phyloP scores from a whole-genome alignment of 2,329 filamentous ascomycete species.

The Monilinia fructicola region DNA sequence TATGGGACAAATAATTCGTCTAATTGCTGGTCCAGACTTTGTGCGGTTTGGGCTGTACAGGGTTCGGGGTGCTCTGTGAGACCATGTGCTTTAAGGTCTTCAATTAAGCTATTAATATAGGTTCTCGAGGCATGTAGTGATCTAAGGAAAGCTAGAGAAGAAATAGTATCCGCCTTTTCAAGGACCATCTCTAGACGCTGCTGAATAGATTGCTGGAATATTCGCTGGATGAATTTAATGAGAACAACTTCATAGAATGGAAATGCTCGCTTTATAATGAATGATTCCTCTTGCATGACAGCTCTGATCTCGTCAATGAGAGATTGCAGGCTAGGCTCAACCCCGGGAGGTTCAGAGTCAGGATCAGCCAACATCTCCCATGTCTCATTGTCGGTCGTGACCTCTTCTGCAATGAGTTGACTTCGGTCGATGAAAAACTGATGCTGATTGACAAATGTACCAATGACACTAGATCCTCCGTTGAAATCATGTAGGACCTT shows the following conservation, averaged over 20 bases:
- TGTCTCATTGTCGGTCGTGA: slow-evolving; percentile 55
- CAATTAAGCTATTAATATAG: slow-evolving; percentile 83
- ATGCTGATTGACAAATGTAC: slow-evolving; percentile 96
- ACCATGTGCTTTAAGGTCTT: slow-evolving; percentile 91
- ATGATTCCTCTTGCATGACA: slow-evolving; percentile 94
- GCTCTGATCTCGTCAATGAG: slow-evolving; percentile 92
- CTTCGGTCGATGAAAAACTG: slow-evolving; percentile 98
- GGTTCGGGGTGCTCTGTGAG: slow-evolving; percentile 93
- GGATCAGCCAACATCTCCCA: slow-evolving; percentile 95
- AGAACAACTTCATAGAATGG: slow-evolving; percentile 95
- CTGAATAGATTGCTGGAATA: slow-evolving; percentile 98
- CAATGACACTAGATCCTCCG: slow-evolving; percentile 91
- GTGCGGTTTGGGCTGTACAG: slow-evolving; percentile 80
- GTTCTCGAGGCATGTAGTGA: slow-evolving; percentile 86
- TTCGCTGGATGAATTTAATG: slow-evolving; percentile 86
- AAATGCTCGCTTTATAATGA: slow-evolving; percentile 94
- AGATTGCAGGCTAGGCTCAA: slow-evolving; percentile 89
- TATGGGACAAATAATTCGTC: slow-evolving; percentile 76
- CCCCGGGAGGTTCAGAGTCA: slow-evolving; percentile 84
- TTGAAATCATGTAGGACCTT: slow-evolving; percentile 94
- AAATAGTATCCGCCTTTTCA: slow-evolving; percentile 89
- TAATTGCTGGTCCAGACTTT: slow-evolving; percentile 70
- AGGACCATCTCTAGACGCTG: slow-evolving; percentile 93
- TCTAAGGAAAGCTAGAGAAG: slow-evolving; percentile 85
- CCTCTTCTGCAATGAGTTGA: slow-evolving; percentile 77